Base-by-base conservation (phyloP, 2,329 filamentous ascomycete species). In the Plenodomus biglobosus region DNA sequence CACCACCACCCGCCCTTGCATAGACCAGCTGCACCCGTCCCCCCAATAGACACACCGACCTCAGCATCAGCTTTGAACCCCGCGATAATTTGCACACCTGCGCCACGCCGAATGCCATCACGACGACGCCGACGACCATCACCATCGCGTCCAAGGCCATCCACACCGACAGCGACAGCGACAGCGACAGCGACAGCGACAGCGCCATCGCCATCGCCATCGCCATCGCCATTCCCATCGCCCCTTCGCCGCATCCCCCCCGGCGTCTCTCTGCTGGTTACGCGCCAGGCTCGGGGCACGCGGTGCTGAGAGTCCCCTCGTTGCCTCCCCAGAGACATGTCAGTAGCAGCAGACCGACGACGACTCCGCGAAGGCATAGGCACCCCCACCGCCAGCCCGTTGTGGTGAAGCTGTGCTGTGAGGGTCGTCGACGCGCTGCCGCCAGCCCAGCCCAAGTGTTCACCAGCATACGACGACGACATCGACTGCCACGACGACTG, bases 351-450 rank as follows among this genome's bases (percentile, higher is more conserved):
- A 66, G 63, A 61, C 62, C 56, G 59, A 56, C 65, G 64, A 69
- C 65, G 61, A 72, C 62, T 68, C 64, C 70, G 70, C 69, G 70
- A 71, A 73, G 70, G 69, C 70, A 72, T 73, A 70, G 70, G 70
- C 67, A 73, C 68, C n/a, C n/a, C n/a, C n/a, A n/a, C n/a, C n/a
- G n/a, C n/a, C 59, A 61, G 66, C 63, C 66, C 59, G 62, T 70
- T 68, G 65, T 62, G 65, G 65, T 71, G 65, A 69, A 64, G 58
- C 61, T 58, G 67, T 64, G 60, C 55, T 55, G 47, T 50, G 46
- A n/a, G 47, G 39, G 46, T 44, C 44, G 40, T 52, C 44, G 18
- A 48, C 42, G 27, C 45, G 40, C 45, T 37, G 38, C 44, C 38
- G 47, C 50, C 44, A 38, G 16, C 40, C 35, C 22, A 24, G 22